Conservation (phyloP, 805 yeast genomes). For the Saturnispora ahearnii region DNA sequence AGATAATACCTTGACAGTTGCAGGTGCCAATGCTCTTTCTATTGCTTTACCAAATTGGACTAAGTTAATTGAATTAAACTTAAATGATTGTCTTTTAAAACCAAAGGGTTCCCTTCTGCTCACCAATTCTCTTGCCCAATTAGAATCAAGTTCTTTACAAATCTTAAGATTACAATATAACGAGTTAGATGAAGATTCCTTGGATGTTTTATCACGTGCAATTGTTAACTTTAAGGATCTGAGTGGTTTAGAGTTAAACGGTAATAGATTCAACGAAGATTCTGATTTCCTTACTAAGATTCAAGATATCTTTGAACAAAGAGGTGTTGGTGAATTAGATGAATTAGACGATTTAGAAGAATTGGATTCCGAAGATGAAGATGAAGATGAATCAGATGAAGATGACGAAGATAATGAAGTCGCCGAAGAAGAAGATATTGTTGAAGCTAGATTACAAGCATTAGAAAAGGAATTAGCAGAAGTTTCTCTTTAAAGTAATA, state of each 20-base stretch:
- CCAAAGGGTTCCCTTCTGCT: constrained; percentile 58
- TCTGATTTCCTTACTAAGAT: constrained; percentile 58
- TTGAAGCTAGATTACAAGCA: constrained; percentile 27
- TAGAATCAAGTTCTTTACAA: constrained; percentile 28
- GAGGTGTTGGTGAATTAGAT: constrained; percentile 77
- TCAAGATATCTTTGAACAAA: constrained; percentile 51
- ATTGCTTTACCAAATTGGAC: constrained; percentile 55
- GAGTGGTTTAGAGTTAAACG: constrained; percentile 72
- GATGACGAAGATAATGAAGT: constrained; percentile 35
- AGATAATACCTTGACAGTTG: constrained; percentile 84
- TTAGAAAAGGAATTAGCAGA: constrained; percentile 44
- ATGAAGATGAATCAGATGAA: constrained; percentile 49
- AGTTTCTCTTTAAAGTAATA: not conserved
- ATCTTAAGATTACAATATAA: constrained; percentile 75
- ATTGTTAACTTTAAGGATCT: constrained; percentile 50
- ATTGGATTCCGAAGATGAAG: constrained; percentile 59
- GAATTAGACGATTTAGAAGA: constrained; percentile 95
- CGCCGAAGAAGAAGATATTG: constrained; percentile 36
- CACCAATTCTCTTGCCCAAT: constrained; percentile 27
- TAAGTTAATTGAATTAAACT: constrained; percentile 62
- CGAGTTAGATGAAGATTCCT: constrained; percentile 63
- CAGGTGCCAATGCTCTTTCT: constrained; percentile 60
- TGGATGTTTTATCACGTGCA: constrained; percentile 49
- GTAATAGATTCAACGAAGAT: constrained; percentile 89
- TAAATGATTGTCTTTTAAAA: constrained; percentile 84